Conservation (phyloP, 139 green algal species). For the Chlorella sp. region DNA sequence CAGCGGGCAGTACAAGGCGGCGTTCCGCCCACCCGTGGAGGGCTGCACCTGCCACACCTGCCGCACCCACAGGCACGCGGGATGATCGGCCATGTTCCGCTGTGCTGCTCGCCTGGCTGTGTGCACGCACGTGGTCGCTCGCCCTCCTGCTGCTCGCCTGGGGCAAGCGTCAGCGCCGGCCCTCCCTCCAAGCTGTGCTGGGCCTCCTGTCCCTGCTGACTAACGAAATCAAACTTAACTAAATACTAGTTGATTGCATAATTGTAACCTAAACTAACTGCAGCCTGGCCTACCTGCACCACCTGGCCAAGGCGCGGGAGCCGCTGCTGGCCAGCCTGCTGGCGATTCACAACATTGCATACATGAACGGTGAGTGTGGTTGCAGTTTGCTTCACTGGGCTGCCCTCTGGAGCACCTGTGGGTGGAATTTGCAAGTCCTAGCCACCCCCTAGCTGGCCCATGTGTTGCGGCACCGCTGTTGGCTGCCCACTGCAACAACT, state of each 20-base stretch:
- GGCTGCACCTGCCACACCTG: conserved; percentile 51
- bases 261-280: too few relatives aligned
- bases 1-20: conserved; percentile 41
- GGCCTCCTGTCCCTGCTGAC: too few relatives aligned
- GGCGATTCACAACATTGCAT: conserved; percentile 61
- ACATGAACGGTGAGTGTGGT: conserved; percentile 36
- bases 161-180: neutral
- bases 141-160: neutral
- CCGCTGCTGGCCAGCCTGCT: conserved; percentile 48
- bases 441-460: too few relatives aligned
- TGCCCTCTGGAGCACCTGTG: too few relatives aligned
- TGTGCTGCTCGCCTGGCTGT: neutral
- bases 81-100: neutral
- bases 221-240: too few relatives aligned
- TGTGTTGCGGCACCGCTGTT: too few relatives aligned
- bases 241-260: too few relatives aligned
- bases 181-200: too few relatives aligned
- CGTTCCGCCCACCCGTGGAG: conserved; percentile 27
- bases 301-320: conserved; percentile 64
- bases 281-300: conserved; percentile 59
- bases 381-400: too few relatives aligned
- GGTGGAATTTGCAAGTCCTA: too few relatives aligned
- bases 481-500: too few relatives aligned
- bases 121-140: neutral
- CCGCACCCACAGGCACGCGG: conserved; percentile 29